phyloP scores from a whole-genome alignment of 1,284 basidiomycete genomes.

The Marasmius oreades region DNA sequence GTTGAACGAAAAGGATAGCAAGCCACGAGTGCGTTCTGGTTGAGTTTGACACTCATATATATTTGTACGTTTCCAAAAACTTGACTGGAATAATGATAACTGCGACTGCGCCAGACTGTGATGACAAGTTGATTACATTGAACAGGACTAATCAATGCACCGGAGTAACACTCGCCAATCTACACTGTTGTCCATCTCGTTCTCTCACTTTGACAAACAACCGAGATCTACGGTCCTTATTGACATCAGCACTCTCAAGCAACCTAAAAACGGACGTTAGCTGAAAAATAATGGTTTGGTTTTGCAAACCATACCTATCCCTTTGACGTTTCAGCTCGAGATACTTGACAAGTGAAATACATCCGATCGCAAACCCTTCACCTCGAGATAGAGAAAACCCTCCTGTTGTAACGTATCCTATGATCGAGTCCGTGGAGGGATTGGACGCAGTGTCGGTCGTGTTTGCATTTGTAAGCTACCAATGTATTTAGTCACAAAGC shows the following conservation, averaged over 20 bases:
- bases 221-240: conserved; percentile 11
- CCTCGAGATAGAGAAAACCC: conserved; percentile 77
- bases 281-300: neutral
- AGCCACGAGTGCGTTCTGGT: too few relatives aligned
- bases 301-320: conserved; percentile 30
- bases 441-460: neutral
- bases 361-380: conserved; percentile 70
- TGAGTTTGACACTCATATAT: too few relatives aligned
- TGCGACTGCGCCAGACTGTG: too few relatives aligned
- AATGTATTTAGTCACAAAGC: too few relatives aligned
- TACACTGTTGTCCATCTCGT: conserved; percentile 40
- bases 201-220: conserved; percentile 48
- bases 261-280: neutral
- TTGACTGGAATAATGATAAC: too few relatives aligned
- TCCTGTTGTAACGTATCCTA: conserved; percentile 82
- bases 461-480: too few relatives aligned
- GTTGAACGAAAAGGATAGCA: too few relatives aligned
- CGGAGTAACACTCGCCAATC: conserved; percentile 36
- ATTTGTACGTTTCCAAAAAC: too few relatives aligned
- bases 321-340: conserved; percentile 51
- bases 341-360: conserved; percentile 55
- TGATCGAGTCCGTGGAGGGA: conserved; percentile 38
- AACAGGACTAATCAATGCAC: conserved; percentile 18
- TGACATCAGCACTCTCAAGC: conserved; percentile 17
- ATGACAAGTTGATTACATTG: too few relatives aligned